phyloP scores from a whole-genome alignment of 192 early-diverging fungal genomes.

The Podila clonocystis region DNA sequence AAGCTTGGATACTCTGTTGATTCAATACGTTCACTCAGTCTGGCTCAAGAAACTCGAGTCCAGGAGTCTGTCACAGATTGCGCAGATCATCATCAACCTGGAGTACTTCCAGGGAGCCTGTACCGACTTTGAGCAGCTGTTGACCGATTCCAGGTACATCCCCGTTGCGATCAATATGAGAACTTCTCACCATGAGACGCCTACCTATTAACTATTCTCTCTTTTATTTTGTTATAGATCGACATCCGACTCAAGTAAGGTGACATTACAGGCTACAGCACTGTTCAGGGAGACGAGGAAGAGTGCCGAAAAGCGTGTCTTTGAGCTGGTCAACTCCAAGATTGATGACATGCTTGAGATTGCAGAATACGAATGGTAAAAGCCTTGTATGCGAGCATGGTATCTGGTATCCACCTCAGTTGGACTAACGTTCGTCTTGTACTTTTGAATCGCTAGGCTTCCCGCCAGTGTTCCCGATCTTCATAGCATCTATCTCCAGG shows the following conservation, averaged over 20 bases:
- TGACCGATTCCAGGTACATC: slow-evolving; percentile 68
- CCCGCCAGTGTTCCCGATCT: slow-evolving; percentile 55
- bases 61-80: slow-evolving; percentile 79
- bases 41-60: slow-evolving; percentile 72
- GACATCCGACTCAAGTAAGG: slow-evolving; percentile 62
- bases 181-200: not conserved
- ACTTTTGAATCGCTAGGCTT: slow-evolving; percentile 56
- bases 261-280: slow-evolving; percentile 71
- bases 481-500: slow-evolving; percentile 78
- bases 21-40: slow-evolving; percentile 74
- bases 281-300: slow-evolving; percentile 74
- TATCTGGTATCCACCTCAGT: too few species aligned
- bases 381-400: not conserved
- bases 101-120: slow-evolving; percentile 79
- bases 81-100: slow-evolving; percentile 88
- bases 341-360: slow-evolving; percentile 84
- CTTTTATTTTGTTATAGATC: slow-evolving; percentile 44
- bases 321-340: slow-evolving; percentile 81
- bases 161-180: not conserved
- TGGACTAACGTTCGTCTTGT: not conserved
- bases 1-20: slow-evolving; percentile 76
- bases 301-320: slow-evolving; percentile 84
- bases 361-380: slow-evolving; percentile 87
- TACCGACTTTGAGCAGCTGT: slow-evolving; percentile 78
- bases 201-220: not conserved